phyloP scores from a whole-genome alignment of 768 basidiomycete species.

The Auricularia cornea region DNA sequence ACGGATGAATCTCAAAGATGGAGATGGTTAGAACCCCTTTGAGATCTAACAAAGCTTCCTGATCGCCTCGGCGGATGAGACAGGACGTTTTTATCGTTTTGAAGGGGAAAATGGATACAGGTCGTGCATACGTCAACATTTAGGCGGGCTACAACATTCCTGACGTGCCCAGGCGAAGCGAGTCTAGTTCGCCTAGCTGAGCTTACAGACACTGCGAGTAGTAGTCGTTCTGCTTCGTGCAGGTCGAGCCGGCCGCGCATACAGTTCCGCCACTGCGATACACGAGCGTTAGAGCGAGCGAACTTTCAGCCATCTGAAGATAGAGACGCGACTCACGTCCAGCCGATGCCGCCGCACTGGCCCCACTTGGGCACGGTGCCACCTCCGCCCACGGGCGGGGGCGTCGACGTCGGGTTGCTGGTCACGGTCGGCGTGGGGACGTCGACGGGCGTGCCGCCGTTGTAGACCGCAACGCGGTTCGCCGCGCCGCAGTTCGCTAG shows the following conservation, averaged over 20 bases:
- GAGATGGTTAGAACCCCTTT: too few species aligned
- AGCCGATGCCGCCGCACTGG: slow-evolving; percentile 1
- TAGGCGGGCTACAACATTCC: too few species aligned
- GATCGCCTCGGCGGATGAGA: too few species aligned
- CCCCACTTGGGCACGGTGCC: slow-evolving; percentile 2
- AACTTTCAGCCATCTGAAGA: too few species aligned
- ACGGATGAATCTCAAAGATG: too few species aligned
- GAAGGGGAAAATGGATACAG: too few species aligned
- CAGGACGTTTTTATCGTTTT: too few species aligned
- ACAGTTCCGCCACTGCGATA: background rate
- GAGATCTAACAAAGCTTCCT: too few species aligned
- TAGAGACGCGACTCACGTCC: background rate
- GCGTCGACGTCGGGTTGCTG: background rate
- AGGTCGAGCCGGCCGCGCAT: background rate
- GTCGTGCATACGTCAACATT: too few species aligned
- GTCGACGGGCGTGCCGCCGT: slow-evolving; percentile 3
- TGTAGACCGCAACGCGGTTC: slow-evolving; percentile 9
- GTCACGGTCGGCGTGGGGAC: slow-evolving; percentile 3
- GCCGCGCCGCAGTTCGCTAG: slow-evolving; percentile 10
- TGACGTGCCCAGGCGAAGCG: too few species aligned
- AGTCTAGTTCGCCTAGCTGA: too few species aligned
- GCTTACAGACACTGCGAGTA: background rate
- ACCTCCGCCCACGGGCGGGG: background rate
- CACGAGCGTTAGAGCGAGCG: too few species aligned
- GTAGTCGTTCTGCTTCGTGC: background rate